Base-by-base conservation (phyloP, 768 basidiomycete genomes). In the Termitomyces sp. region DNA sequence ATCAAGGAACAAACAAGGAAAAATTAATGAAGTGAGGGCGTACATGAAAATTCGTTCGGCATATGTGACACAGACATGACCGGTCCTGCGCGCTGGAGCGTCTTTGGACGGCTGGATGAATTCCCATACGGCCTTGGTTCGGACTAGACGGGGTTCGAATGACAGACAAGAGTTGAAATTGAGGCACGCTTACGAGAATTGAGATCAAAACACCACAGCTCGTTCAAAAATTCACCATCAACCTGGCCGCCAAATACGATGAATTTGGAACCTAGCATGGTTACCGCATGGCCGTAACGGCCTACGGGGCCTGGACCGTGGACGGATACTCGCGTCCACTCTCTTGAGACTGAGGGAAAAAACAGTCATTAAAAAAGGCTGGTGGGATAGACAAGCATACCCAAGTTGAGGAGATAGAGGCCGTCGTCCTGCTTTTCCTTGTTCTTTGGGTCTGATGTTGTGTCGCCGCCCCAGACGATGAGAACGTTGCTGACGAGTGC, bases 401-500 rank as follows among this genome's bases (percentile, higher is more conserved):
- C 86, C 37, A 98, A 82, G 70, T 98, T 98, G 46, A 99, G 78
- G 10, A 99, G 78, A 77, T 98, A 98, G 43, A 98, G 75, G 0
- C 85, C 89, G 69, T 98, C 92, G 68, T 98, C 97, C 72, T 94
- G 91, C 62, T 81, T 85, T 58, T 94, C 93, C 62, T 78, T 81
- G 32, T 79, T 74, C 69, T 76, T 81, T 23, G 76, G 75, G 63
- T 88, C 86, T 14, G 86, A 83, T 72, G 93, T 95, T 3, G 95
- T 98, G 68, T 99, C 97, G 25, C 96, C 97, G 32, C 97, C 97
- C 97, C 97, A 99, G 3, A 98, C 88, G 58, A 98, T 90, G 58
- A 99, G 77, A 49, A 98, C 96, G 66, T 89, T 94, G 70, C 94
- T 93, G 56, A 98, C 94, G 49, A 98, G 84, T 6, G 96, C 96